A percentile compares a stretch with the other conserved stretches of the same genome.
These are phyloP conservation scores for Trichophyton mentagrophytes DNA, from an alignment of 2,329 filamentous ascomycete genomes.

Conservation along the genomic window DNA sequence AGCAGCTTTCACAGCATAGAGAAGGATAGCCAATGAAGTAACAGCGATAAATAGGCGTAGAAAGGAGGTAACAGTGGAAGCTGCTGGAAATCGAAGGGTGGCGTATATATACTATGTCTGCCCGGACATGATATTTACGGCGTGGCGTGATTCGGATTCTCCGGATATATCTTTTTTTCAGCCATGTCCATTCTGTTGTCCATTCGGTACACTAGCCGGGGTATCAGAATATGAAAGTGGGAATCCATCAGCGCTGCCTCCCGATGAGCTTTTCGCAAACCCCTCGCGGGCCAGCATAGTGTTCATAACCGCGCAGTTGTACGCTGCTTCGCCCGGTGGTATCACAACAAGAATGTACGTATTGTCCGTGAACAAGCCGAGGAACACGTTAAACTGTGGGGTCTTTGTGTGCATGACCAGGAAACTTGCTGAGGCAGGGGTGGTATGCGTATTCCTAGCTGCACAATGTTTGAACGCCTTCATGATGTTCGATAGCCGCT, in stretches of 20 bases:
- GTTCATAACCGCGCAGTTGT: constrained; percentile 83
- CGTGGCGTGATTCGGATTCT: background rate
- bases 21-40: background rate
- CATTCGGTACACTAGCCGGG: constrained; percentile 3
- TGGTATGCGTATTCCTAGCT: constrained; percentile 35
- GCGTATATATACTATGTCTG: background rate
- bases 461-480: constrained; percentile 88
- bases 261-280: constrained; percentile 51
- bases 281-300: constrained; percentile 74
- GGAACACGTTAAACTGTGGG: constrained; percentile 75
- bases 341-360: constrained; percentile 90
- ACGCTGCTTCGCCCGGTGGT: constrained; percentile 78
- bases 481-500: constrained; percentile 91
- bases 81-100: background rate
- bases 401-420: constrained; percentile 39
- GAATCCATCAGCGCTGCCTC: constrained; percentile 29
- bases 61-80: background rate
- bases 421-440: constrained; percentile 31
- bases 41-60: background rate
- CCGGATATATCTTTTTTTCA: background rate
- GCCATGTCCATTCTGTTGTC: background rate
- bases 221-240: constrained; percentile 26
- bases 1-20: background rate
- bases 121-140: background rate
- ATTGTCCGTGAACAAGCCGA: constrained; percentile 91